Conservation (phyloP, 2,329 filamentous ascomycete genomes). For the Parascedosporium putredinis region DNA sequence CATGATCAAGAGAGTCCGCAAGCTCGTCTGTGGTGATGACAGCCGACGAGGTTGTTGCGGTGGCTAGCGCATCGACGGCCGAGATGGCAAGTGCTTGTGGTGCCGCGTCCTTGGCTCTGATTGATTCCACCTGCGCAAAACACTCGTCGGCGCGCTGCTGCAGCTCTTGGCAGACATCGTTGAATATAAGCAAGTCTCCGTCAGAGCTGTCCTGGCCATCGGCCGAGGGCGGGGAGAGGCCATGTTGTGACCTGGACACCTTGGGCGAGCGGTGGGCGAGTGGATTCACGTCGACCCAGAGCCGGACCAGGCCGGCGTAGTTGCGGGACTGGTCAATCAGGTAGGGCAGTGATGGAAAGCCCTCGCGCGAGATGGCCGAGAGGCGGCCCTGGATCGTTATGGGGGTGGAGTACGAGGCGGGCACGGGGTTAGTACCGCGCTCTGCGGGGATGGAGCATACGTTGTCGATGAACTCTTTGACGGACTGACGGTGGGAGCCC, state of each 20-base stretch:
- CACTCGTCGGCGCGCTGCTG: conserved; percentile 42
- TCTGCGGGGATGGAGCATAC: conserved; percentile 76
- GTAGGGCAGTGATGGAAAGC: conserved; percentile 86
- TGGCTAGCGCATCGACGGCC: conserved; percentile 21
- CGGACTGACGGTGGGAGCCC: conserved; percentile 60
- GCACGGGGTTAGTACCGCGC: conserved; percentile 37
- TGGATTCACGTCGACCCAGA: conserved; percentile 57
- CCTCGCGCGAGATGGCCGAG: conserved; percentile 72
- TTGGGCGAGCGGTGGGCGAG: conserved; percentile 10
- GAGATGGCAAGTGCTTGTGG: conserved; percentile 24
- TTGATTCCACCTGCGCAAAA: conserved; percentile 35
- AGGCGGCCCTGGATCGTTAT: conserved; percentile 80
- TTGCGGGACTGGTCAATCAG: conserved; percentile 82
- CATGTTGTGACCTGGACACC: not conserved
- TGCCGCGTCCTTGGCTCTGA: conserved; percentile 27
- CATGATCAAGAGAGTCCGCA: not conserved
- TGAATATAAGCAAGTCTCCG: conserved; percentile 44
- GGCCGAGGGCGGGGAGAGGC: conserved; percentile 12
- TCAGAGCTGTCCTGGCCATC: conserved; percentile 23
- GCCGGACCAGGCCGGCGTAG: conserved; percentile 70
- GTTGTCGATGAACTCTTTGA: conserved; percentile 79
- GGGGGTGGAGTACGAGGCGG: conserved; percentile 84
- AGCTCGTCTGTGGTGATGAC: not conserved
- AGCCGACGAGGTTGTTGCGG: not conserved
- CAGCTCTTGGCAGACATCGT: conserved; percentile 37